A percentile compares a stretch with the other conserved stretches of the same genome.
Conservation (phyloP, 2,329 filamentous ascomycete species). For the Exophiala spinifera region DNA sequence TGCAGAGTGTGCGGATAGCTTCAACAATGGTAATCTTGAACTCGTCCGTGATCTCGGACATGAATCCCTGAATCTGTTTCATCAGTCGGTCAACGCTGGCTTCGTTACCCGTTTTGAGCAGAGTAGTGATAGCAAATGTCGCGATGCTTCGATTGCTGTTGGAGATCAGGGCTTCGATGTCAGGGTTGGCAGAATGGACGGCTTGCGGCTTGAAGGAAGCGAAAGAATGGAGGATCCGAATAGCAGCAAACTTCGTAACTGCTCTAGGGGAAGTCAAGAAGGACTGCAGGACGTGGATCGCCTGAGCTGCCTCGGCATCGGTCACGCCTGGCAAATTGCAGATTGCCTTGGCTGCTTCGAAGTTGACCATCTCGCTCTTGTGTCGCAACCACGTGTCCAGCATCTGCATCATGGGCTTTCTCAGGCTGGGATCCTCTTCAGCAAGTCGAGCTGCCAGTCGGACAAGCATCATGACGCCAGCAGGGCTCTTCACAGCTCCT, state of each 20-base stretch:
- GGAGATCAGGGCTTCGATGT: slow-evolving; percentile 94
- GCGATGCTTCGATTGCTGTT: slow-evolving; percentile 97
- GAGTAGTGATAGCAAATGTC: slow-evolving; percentile 95
- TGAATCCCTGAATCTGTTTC: slow-evolving; percentile 98
- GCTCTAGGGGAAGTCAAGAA: slow-evolving; percentile 94
- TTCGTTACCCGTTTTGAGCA: slow-evolving; percentile 97
- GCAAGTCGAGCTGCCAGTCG: slow-evolving; percentile 89
- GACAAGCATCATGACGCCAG: slow-evolving; percentile 88
- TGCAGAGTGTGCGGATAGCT: slow-evolving; percentile 89
- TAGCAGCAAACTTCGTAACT: slow-evolving; percentile 95
- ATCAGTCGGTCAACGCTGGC: slow-evolving; percentile 93
- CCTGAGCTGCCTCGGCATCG: slow-evolving; percentile 85
- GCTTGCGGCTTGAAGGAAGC: slow-evolving; percentile 93
- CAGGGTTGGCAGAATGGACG: slow-evolving; percentile 90
- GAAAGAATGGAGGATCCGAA: slow-evolving; percentile 93
- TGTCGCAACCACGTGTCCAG: slow-evolving; percentile 95
- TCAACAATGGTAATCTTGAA: slow-evolving; percentile 99
- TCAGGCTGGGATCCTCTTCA: slow-evolving; percentile 82
- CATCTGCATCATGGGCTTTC: slow-evolving; percentile 95
- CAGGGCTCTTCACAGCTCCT: slow-evolving; percentile 91
- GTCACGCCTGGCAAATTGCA: slow-evolving; percentile 91
- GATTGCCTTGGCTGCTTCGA: slow-evolving; percentile 97
- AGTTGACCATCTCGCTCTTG: slow-evolving; percentile 99
- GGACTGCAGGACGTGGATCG: slow-evolving; percentile 90
- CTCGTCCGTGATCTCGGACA: slow-evolving; percentile 98